Conservation (phyloP, 176 grass and related monocot genomes). For the Oryza glumipatula region DNA sequence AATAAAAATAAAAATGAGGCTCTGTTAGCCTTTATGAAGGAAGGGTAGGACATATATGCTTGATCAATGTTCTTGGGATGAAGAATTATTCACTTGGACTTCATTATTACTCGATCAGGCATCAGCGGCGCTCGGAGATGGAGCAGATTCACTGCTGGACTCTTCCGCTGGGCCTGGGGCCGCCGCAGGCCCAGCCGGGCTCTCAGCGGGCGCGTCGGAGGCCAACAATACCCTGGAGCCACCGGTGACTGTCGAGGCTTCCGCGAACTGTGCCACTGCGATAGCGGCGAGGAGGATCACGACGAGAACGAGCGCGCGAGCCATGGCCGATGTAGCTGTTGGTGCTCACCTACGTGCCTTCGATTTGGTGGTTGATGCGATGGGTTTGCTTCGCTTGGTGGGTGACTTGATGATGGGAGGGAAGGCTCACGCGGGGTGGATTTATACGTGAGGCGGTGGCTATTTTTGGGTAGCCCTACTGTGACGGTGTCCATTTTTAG, state of each 20-base stretch:
- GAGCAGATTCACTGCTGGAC: not conserved
- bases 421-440: not conserved
- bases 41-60: not conserved
- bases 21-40: not conserved
- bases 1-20: not conserved
- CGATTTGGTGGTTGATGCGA: not conserved
- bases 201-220: not conserved
- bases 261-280: conserved; percentile 3
- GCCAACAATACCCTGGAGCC: not conserved
- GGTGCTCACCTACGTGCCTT: not conserved
- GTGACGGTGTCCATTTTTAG: not conserved
- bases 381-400: not conserved
- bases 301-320: conserved; percentile 23
- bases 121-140: not conserved
- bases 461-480: not conserved
- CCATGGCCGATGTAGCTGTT: not conserved
- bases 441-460: not conserved
- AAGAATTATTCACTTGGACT: not conserved
- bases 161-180: not conserved
- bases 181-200: not conserved
- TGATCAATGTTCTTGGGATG: not conserved
- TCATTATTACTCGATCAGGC: not conserved
- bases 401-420: not conserved
- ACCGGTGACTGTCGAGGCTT: not conserved
- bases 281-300: conserved; percentile 31